phyloP scores from a whole-genome alignment of 23 red algal species.

The Rhodosorus marinus region DNA sequence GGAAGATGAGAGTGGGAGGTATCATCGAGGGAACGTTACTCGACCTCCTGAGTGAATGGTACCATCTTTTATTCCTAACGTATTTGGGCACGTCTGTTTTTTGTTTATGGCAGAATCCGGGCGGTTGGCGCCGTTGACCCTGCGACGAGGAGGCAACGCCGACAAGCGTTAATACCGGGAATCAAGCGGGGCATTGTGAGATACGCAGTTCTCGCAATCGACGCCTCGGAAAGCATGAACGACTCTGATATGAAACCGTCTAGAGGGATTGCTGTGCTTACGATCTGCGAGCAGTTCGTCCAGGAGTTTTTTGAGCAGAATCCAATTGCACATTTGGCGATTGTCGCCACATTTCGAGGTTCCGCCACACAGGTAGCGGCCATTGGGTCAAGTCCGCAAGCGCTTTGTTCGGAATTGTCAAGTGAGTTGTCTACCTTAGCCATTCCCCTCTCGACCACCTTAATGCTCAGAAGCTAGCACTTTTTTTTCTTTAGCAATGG shows the following conservation, averaged over 20 bases:
- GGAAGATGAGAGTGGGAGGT: slow-evolving; percentile 38
- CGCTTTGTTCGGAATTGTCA: slow-evolving; percentile 42
- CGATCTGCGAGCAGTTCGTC: slow-evolving; percentile 13
- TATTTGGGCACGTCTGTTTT: no score
- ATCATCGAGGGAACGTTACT: slow-evolving; percentile 23
- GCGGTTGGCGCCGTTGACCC: slow-evolving; percentile 23
- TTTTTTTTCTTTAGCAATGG: no score
- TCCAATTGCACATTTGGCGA: slow-evolving; percentile 67
- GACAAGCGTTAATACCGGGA: not conserved
- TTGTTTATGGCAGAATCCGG: slow-evolving; percentile 7
- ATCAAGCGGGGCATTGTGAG: slow-evolving; percentile 69
- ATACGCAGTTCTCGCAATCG: slow-evolving; percentile 62
- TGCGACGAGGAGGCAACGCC: slow-evolving; percentile 15
- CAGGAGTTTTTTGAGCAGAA: slow-evolving; percentile 85
- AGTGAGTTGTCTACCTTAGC: slow-evolving; percentile 20
- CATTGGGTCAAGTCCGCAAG: slow-evolving; percentile 28
- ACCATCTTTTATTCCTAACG: no score
- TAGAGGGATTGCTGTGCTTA: slow-evolving; percentile 30
- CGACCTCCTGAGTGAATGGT: no score
- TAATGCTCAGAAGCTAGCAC: no score
- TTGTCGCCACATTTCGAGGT: slow-evolving; percentile 46
- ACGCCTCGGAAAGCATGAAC: slow-evolving; percentile 35
- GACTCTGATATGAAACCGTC: slow-evolving; percentile 57
- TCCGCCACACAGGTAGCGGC: slow-evolving; percentile 24
- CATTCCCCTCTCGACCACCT: not conserved